A percentile compares a stretch with the other conserved stretches of the same genome.
Evolutionary conservation across 805 yeast species (phyloP).

Genomic region (Sungouiella thailandica): DNA sequence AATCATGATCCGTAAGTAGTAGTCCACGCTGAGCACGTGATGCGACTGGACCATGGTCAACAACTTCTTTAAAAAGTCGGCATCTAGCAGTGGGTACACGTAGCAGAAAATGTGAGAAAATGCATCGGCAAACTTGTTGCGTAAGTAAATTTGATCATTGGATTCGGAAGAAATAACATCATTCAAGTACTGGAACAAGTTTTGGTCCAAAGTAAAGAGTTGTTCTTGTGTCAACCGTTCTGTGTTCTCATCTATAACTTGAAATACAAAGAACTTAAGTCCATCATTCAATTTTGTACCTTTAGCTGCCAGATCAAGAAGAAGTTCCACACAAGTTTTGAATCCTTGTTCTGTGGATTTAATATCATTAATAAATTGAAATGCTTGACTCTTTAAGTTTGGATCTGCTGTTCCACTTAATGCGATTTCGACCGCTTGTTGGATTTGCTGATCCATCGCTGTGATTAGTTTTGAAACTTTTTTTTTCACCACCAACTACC

Average conservation of each 20-base stretch:
- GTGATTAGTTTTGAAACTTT: no score
- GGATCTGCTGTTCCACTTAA: conserved; percentile 63
- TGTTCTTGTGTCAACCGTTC: conserved; percentile 42
- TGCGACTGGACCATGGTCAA: conserved; percentile 15
- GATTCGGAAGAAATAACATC: conserved; percentile 14
- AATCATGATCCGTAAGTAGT: conserved; percentile 66
- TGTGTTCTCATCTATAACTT: conserved; percentile 59
- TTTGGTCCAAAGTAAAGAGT: conserved; percentile 40
- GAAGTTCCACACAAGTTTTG: conserved; percentile 48
- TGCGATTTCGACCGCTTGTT: conserved; percentile 84
- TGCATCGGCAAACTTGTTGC: conserved; percentile 33
- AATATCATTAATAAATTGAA: conserved; percentile 48
- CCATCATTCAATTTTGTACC: conserved; percentile 39
- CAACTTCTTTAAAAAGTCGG: conserved; percentile 30
- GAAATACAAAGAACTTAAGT: conserved; percentile 62
- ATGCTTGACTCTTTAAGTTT: conserved; percentile 41
- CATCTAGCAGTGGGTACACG: conserved; percentile 29
- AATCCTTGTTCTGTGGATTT: conserved; percentile 53
- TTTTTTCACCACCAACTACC: no score
- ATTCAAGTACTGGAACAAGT: conserved; percentile 44
- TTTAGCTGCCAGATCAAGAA: conserved; percentile 21
- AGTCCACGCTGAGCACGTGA: conserved; percentile 42
- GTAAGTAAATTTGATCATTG: conserved; percentile 26
- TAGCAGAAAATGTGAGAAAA: conserved; percentile 31
- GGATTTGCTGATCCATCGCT: conserved; percentile 57